Conservation (phyloP, 108 stramenopile species). For the Conticribra weissflogii region DNA sequence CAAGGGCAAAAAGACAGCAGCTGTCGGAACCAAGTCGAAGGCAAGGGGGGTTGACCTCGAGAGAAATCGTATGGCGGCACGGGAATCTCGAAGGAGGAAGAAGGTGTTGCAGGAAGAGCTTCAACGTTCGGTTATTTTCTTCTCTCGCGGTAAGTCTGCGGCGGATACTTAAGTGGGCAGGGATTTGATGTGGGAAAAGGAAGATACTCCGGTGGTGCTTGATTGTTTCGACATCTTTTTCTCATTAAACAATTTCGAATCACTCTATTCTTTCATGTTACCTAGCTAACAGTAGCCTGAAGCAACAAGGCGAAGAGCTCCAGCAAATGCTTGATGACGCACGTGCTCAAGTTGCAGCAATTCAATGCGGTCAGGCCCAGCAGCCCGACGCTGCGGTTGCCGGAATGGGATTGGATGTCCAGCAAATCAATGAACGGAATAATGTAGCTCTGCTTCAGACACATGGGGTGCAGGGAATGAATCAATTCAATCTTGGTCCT, state of each 20-base stretch:
- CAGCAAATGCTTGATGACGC: background rate
- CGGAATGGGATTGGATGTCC: too few species aligned
- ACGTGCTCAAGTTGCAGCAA: background rate
- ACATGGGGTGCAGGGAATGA: too few species aligned
- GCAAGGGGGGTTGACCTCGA: conserved; percentile 80
- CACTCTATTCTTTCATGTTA: background rate
- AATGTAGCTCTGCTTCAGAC: too few species aligned
- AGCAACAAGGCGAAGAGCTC: background rate
- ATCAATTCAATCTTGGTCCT: too few species aligned
- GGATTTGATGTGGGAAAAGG: background rate
- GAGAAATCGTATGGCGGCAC: conserved; percentile 86
- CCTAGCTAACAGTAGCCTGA: conserved; percentile 25
- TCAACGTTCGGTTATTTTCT: conserved; percentile 81
- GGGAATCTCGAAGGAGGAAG: conserved; percentile 80
- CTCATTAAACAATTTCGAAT: background rate
- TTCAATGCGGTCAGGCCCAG: background rate
- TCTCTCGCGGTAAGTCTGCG: conserved; percentile 56
- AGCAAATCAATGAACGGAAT: too few species aligned
- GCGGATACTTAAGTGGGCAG: background rate
- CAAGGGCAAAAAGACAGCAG: too few species aligned
- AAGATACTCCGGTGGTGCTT: background rate
- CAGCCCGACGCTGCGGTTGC: too few species aligned
- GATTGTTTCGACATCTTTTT: background rate
- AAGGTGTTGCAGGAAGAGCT: conserved; percentile 88
- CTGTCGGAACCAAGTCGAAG: conserved; percentile 17